Evolutionary conservation across 2,329 filamentous ascomycete genomes (phyloP), one percentile per base, ranked within the genome.

Genomic region (Botrytis aclada): DNA sequence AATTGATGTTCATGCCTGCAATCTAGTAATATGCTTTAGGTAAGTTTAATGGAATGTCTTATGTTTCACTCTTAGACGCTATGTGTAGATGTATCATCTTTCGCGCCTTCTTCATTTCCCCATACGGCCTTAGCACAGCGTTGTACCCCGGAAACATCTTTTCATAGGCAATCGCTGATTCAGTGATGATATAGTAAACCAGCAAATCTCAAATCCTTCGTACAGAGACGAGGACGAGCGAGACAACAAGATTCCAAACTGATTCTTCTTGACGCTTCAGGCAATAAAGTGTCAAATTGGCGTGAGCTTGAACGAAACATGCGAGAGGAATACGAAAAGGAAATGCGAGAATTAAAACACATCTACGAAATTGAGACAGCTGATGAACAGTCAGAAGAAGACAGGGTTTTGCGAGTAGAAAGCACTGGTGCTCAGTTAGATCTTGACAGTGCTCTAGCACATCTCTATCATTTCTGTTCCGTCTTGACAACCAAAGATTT

Each of bases 381-480:
- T 1, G 78, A 80, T 70, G 75, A 86, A 75, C 71, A 78, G 3
- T 34, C 43, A 4, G 39, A 54, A 29, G 82, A 82, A 6, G 72
- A 75, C 7, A 81, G 82, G 34, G 75, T 77, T 22, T 84, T 87
- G 71, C 77, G 77, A 25, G 81, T 89, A 5, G 75, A 81, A 20
- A 81, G 80, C 5, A 87, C 85, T 3, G 83, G 93, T 89, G 90
- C 81, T 39, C n/a, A 89, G 20, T 83, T 98, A 22, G 92, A 92
- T 18, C 85, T 94, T 2, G 88, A 93, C 54, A 92, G 92, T 76
- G 92, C 93, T 0, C 88, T 91, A 65, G 82, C 85, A n/a, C 94
- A 96, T 80, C 85, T 98, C 1, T 85, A 92, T 64, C 93, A 97
- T 81, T 97, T 98, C 77, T 98, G 95, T 81, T 83, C 85, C 0